Percentiles rank a stretch among this genome's conserved stretches.
phyloP scores from a whole-genome alignment of 352 stramenopile species.

The Phytopythium oedochilum region DNA sequence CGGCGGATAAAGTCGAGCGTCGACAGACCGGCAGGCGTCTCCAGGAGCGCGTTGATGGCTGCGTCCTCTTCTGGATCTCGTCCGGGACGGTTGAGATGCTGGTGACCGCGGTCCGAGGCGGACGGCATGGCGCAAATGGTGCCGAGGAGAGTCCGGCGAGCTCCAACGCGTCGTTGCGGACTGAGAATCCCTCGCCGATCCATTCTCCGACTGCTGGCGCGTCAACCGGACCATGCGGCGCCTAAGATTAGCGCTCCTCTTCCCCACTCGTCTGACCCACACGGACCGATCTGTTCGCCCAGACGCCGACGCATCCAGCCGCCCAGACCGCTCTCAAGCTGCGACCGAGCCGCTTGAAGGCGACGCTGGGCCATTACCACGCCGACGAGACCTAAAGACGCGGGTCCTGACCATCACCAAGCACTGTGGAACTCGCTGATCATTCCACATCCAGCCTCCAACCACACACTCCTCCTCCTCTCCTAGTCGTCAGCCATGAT shows the following conservation, averaged over 20 bases:
- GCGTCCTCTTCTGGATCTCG: neutral
- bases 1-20: slow-evolving; percentile 62
- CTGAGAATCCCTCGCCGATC: no score
- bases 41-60: slow-evolving; percentile 20
- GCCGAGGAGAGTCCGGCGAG: no score
- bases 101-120: neutral
- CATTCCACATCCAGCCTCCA: neutral
- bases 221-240: neutral
- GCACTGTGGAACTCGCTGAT: no score
- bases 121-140: no score
- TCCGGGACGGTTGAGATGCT: neutral
- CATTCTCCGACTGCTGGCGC: no score
- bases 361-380: neutral
- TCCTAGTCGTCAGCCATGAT: slow-evolving; percentile 3
- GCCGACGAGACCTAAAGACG: neutral
- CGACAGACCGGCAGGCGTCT: slow-evolving; percentile 29
- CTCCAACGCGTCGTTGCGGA: no score
- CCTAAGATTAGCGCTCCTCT: neutral
- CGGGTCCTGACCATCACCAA: neutral
- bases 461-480: neutral
- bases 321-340: no score
- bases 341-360: neutral
- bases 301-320: neutral
- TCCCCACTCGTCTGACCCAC: neutral
- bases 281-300: no score